A percentile compares a stretch with the other conserved stretches of the same genome.
Conservation (phyloP, 2,329 filamentous ascomycete genomes). For the Gaeumannomyces sp. region DNA sequence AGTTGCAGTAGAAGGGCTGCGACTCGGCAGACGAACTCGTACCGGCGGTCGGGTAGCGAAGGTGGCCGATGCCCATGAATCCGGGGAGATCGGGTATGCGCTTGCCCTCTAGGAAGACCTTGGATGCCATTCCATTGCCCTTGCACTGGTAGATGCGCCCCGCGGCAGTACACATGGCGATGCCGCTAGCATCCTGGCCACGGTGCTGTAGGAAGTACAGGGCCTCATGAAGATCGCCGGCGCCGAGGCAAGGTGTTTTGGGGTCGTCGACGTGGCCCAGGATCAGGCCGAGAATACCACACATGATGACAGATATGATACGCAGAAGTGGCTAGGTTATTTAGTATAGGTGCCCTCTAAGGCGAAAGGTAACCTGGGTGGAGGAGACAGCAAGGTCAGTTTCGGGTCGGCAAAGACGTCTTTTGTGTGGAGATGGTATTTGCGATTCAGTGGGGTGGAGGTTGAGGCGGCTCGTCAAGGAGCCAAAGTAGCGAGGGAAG, state of each 20-base stretch:
- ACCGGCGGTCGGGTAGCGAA: conserved; percentile 86
- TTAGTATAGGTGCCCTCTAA: background rate
- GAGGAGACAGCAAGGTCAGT: background rate
- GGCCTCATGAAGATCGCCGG: conserved; percentile 62
- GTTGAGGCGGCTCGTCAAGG: conserved; percentile 2
- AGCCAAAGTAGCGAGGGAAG: background rate
- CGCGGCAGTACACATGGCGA: conserved; percentile 63
- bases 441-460: background rate
- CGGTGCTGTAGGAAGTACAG: conserved; percentile 66
- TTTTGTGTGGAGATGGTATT: background rate
- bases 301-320: conserved; percentile 40
- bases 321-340: background rate
- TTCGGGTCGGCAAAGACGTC: background rate
- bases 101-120: conserved; percentile 76
- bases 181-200: conserved; percentile 84
- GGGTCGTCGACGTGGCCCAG: conserved; percentile 44
- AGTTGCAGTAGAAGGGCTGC: conserved; percentile 90
- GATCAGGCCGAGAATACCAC: conserved; percentile 56
- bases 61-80: conserved; percentile 73
- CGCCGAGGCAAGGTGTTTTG: conserved; percentile 35
- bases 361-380: background rate
- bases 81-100: conserved; percentile 70
- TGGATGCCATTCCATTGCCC: conserved; percentile 79
- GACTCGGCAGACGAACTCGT: conserved; percentile 69
- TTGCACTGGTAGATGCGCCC: conserved; percentile 86